phyloP scores from a whole-genome alignment of 1,284 basidiomycete genomes.

The Ganoderma lucidum region DNA sequence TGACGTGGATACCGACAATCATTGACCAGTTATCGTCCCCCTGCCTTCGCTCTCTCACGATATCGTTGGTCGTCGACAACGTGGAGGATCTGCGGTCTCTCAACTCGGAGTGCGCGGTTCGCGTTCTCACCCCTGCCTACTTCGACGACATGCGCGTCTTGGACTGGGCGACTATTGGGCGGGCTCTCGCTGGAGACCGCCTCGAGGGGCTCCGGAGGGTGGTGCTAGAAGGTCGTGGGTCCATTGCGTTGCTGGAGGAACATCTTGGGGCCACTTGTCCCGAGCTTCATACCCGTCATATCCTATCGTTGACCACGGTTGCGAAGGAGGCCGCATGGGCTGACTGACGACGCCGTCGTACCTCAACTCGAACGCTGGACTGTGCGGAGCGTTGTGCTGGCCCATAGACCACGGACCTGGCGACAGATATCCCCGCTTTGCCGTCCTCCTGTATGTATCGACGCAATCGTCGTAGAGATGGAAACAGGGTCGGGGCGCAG shows the following conservation, averaged over 20 bases:
- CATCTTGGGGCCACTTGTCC: constrained; percentile 21
- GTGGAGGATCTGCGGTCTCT: constrained; percentile 36
- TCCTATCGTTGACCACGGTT: constrained; percentile 16
- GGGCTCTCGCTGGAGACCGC: constrained; percentile 15
- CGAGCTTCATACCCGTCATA: constrained; percentile 15
- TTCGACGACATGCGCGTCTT: constrained; percentile 36
- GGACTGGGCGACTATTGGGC: constrained; percentile 34
- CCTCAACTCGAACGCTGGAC: neutral
- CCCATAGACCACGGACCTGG: neutral
- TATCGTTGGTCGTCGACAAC: constrained; percentile 35
- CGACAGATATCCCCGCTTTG: neutral
- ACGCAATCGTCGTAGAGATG: neutral
- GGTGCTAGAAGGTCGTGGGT: constrained; percentile 31
- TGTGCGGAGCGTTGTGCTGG: neutral
- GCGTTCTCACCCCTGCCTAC: constrained; percentile 29
- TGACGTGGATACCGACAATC: constrained; percentile 32
- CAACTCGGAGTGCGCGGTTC: constrained; percentile 40
- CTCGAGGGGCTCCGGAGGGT: constrained; percentile 23
- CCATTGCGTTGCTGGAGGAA: constrained; percentile 6
- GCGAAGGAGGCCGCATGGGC: constrained; percentile 13
- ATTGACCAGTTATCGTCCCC: constrained; percentile 32
- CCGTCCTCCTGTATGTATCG: neutral
- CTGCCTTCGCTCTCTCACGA: constrained; percentile 26
- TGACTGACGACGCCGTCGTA: neutral
- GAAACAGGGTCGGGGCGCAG: neutral